phyloP scores from a whole-genome alignment of 2,329 filamentous ascomycete genomes.

The Pezicula rhizophila region DNA sequence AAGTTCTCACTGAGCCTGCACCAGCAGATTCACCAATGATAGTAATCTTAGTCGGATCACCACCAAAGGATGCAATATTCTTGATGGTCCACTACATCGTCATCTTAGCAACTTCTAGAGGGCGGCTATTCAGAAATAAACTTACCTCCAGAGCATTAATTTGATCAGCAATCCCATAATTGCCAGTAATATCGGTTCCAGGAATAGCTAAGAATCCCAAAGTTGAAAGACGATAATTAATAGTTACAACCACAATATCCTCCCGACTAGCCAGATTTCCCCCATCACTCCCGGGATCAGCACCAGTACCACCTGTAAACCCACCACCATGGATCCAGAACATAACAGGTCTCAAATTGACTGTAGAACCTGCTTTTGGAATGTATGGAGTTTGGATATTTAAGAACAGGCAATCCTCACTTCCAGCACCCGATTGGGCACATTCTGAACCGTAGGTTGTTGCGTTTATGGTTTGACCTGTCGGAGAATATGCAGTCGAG shows the following conservation, averaged over 20 bases:
- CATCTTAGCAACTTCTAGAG: background rate
- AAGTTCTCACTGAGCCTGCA: conserved; percentile 40
- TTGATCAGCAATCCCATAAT: conserved; percentile 47
- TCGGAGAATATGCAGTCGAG: conserved; percentile 38
- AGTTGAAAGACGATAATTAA: conserved; percentile 23
- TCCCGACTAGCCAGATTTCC: conserved; percentile 22
- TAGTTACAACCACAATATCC: conserved; percentile 23
- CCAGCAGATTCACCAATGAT: conserved; percentile 47
- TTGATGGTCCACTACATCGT: conserved; percentile 38
- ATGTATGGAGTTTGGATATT: conserved; percentile 33
- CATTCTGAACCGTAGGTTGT: conserved; percentile 33
- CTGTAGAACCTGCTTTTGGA: conserved; percentile 14
- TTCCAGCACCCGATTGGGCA: conserved; percentile 28
- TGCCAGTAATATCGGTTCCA: conserved; percentile 44
- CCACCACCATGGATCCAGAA: conserved; percentile 25
- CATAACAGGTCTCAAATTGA: conserved; percentile 27
- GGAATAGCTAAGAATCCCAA: conserved; percentile 38
- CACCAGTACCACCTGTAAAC: conserved; percentile 27
- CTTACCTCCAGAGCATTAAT: conserved; percentile 37
- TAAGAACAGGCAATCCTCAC: conserved; percentile 23
- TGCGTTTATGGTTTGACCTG: conserved; percentile 38
- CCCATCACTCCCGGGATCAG: conserved; percentile 21
- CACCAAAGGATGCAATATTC: conserved; percentile 39
- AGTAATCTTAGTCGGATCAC: conserved; percentile 39
- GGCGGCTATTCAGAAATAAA: background rate